Evolutionary conservation across 805 yeast species (phyloP), one percentile per base, ranked within the genome.

Genomic region (Candida fluviatilis): DNA sequence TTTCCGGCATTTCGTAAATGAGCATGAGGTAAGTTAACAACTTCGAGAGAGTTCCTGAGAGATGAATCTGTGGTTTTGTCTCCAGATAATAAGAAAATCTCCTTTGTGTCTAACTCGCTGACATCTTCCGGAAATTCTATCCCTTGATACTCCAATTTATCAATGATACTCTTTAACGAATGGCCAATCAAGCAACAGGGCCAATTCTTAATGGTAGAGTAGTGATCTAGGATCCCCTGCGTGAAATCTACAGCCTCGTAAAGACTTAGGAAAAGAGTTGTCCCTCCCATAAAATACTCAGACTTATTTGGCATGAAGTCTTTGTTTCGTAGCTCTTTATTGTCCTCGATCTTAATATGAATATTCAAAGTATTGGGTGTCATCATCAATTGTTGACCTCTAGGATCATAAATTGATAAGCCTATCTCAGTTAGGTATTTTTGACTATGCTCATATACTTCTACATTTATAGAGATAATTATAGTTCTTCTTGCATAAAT

Each of bases 1-100:
- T 82, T 82, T 4, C 83, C 85, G 3, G 84, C 88, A 51, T 82
- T 82, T 52, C 82, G 88, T 31, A 82, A 54, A 45, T 65, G 70
- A 1, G 80, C 66, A 50, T 76, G 77, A 1, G 85, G 82, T 4
- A 82, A 62, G 10, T 66, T 58, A 36, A 76, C 60, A 39, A 65
- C 52, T 28, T 69, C 55, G 16, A 81, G 59, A 1, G 74, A 59
- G 32, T 68, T 71, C 6, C 73, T 69, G 34, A 82, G 54, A 18
- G 69, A 61, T 10, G 62, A 48, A 4, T 73, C 71, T 17, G 54
- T 51, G 13, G 19, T 12, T 16, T 50, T 52, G 0, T 78, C 78
- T 40, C 64, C 69, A 8, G 68, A 56, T 1, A 52, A 34, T 2
- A 54, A 47, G 60, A 69, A 75, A 1, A 79, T 34, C 4, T 52